Percentiles rank a stretch among this genome's conserved stretches.
These are phyloP conservation scores for Tetracladium maxilliforme DNA, from an alignment of 2,329 filamentous ascomycete species.

Conservation along the genomic window DNA sequence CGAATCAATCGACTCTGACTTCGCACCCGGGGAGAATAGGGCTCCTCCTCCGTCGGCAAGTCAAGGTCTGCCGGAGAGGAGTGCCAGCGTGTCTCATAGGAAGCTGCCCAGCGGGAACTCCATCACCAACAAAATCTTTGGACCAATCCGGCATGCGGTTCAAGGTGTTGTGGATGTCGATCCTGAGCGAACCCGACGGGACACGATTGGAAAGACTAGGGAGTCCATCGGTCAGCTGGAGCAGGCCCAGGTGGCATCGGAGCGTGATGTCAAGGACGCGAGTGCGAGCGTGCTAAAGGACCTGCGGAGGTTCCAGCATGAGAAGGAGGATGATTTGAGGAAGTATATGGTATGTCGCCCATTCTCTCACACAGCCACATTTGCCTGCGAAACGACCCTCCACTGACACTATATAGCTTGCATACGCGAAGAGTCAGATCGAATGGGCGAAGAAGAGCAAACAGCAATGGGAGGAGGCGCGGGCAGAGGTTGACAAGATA, in stretches of 20 bases:
- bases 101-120: conserved; percentile 80
- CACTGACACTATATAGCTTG: conserved; percentile 32
- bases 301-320: conserved; percentile 78
- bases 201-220: conserved; percentile 89
- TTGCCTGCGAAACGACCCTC: conserved; percentile 1
- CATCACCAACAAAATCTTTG: conserved; percentile 87
- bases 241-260: conserved; percentile 76
- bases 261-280: conserved; percentile 86
- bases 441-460: conserved; percentile 63
- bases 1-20: conserved; percentile 88
- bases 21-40: no score
- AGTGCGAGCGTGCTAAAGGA: conserved; percentile 80
- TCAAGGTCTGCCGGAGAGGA: conserved; percentile 50
- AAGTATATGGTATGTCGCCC: conserved; percentile 74
- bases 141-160: conserved; percentile 85
- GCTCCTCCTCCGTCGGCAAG: conserved; percentile 71
- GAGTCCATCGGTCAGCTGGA: conserved; percentile 79
- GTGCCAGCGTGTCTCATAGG: conserved; percentile 40
- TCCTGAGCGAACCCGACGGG: conserved; percentile 79
- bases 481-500: conserved; percentile 56
- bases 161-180: conserved; percentile 95
- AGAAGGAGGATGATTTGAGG: conserved; percentile 89
- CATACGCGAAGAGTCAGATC: conserved; percentile 57
- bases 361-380: conserved; percentile 4
- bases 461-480: conserved; percentile 60